phyloP scores from a whole-genome alignment of 1,284 basidiomycete species.

The Stereum hirsutum region DNA sequence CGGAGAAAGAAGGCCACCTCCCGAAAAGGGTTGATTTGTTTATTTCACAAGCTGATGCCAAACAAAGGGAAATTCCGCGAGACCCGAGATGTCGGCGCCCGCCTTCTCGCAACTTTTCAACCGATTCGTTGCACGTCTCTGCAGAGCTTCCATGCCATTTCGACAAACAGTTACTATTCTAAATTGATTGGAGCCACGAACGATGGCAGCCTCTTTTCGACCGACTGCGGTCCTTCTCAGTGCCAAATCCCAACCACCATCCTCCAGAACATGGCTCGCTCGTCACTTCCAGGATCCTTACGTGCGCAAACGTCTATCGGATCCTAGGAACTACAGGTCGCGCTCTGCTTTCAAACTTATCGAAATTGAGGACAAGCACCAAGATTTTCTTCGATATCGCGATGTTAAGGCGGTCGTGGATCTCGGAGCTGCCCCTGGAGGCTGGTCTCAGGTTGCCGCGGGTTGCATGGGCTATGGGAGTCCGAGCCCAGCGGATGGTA shows the following conservation, averaged over 20 bases:
- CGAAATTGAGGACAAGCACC: conserved; percentile 52
- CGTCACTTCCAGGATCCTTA: conserved; percentile 62
- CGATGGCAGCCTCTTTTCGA: no score
- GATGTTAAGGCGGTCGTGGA: conserved; percentile 64
- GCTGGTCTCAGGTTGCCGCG: conserved; percentile 81
- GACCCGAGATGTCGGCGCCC: no score
- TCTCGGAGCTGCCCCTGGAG: conserved; percentile 81
- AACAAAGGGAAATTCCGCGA: no score
- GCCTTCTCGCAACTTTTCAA: no score
- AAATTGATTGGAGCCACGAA: no score
- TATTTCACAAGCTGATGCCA: no score
- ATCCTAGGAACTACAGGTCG: conserved; percentile 50
- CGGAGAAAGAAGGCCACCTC: no score
- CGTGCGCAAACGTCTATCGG: conserved; percentile 45
- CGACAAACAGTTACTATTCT: no score
- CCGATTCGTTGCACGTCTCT: no score
- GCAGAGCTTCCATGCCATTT: no score
- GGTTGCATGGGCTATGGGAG: conserved; percentile 29
- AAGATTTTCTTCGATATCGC: conserved; percentile 38
- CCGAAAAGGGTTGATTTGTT: no score
- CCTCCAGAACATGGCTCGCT: conserved; percentile 37
- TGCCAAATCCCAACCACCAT: conserved; percentile 6
- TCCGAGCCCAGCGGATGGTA: neutral
- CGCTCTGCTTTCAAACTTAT: conserved; percentile 83
- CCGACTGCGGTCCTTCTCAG: conserved; percentile 4